Conservation (phyloP, 352 stramenopile genomes). For the Pythium rishiriense region DNA sequence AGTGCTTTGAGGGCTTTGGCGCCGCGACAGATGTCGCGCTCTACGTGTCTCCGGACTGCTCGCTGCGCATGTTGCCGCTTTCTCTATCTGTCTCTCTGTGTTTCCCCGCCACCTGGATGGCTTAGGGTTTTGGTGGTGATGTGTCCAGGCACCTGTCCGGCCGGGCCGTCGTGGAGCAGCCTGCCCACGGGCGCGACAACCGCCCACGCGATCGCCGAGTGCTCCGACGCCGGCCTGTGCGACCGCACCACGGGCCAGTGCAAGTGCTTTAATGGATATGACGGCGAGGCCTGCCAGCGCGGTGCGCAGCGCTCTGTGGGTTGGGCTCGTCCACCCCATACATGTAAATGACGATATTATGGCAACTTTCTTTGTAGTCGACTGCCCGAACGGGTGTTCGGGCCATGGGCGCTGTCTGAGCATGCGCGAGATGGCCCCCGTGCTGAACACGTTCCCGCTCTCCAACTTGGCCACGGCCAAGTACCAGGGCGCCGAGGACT, state of each 20-base stretch:
- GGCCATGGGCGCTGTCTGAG: constrained; percentile 73
- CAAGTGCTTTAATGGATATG: constrained; percentile 61
- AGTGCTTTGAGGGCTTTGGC: constrained; percentile 89
- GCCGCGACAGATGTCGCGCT: constrained; percentile 72
- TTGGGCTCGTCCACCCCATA: neutral
- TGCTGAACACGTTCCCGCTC: constrained; percentile 55
- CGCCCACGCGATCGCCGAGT: constrained; percentile 50
- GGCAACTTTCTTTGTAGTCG: constrained; percentile 15
- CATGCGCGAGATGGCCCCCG: constrained; percentile 56
- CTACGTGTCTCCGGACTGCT: constrained; percentile 87
- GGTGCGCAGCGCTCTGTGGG: constrained; percentile 31
- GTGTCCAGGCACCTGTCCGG: constrained; percentile 59
- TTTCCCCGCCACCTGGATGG: neutral
- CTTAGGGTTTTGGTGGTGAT: constrained; percentile 16
- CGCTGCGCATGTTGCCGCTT: constrained; percentile 39
- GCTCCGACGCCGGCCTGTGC: constrained; percentile 66
- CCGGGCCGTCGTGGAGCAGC: constrained; percentile 58
- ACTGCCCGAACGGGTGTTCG: constrained; percentile 69
- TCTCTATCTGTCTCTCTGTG: neutral
- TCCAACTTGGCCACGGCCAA: constrained; percentile 48
- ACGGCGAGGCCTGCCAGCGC: constrained; percentile 73
- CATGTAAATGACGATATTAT: constrained; percentile 2
- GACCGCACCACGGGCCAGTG: constrained; percentile 59
- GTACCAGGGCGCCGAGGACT: constrained; percentile 49
- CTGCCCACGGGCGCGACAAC: constrained; percentile 45